Evolutionary conservation across 345 rosid genomes (phyloP).

Genomic region (Crucihimalaya himalaica): DNA sequence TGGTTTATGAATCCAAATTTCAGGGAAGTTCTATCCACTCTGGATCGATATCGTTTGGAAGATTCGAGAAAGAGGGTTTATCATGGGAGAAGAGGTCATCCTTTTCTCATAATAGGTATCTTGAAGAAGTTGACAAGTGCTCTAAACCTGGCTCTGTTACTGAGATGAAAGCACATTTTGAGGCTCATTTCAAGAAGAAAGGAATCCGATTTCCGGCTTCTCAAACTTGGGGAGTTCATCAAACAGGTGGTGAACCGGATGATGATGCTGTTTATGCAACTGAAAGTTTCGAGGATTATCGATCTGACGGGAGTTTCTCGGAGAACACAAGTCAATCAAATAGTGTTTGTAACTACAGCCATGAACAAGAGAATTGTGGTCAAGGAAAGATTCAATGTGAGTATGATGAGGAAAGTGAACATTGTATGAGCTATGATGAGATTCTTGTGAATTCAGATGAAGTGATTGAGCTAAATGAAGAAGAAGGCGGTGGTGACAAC

Average conservation of each 20-base stretch:
- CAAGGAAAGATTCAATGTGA: conserved; percentile 35
- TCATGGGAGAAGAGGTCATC: conserved; percentile 91
- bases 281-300: conserved; percentile 36
- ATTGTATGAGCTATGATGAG: conserved; percentile 49
- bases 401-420: conserved; percentile 29
- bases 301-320: conserved; percentile 34
- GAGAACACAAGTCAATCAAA: conserved; percentile 35
- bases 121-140: conserved; percentile 89
- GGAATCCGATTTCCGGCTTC: conserved; percentile 53
- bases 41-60: conserved; percentile 89
- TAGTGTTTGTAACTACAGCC: conserved; percentile 21
- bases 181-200: conserved; percentile 87
- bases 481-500: conserved; percentile 13
- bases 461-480: conserved; percentile 40
- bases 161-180: conserved; percentile 83
- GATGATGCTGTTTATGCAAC: conserved; percentile 34
- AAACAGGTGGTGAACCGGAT: conserved; percentile 32
- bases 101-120: conserved; percentile 84
- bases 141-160: conserved; percentile 83
- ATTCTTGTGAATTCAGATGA: conserved; percentile 42
- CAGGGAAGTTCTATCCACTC: conserved; percentile 74
- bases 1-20: conserved; percentile 25
- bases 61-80: conserved; percentile 77
- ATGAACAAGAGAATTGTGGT: conserved; percentile 26
- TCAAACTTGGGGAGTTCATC: conserved; percentile 42